Evolutionary conservation across 1,139 yeast genomes (phyloP), one percentile per base, ranked within the genome.

Genomic region (Protomyces macrosporus): DNA sequence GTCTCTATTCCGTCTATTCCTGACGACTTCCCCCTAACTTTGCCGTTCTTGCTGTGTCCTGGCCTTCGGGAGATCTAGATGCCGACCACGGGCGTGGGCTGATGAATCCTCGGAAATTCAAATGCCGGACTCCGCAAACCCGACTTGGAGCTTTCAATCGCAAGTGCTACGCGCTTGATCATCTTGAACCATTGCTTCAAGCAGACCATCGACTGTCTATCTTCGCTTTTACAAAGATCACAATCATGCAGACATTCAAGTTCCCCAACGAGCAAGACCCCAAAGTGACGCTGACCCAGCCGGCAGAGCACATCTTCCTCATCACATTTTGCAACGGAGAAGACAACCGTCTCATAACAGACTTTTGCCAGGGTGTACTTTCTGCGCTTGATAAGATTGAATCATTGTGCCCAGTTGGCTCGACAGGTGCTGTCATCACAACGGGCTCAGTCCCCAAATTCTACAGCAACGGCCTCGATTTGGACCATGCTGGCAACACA

Each of bases 381-480:
- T 73, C 73, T 59, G 76, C 76, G 2, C 63, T 75, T 50, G 72
- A 73, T 73, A 69, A 65, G 62, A 72, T 55, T 68, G 73, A 50
- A 66, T 67, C 55, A 68, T 68, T 34, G 56, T 66, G 35, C 68
- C 67, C 42, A 9, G 55, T 52, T 51, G 63, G 65, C 32, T 59
- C 76, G 12, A 34, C 30, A n/a, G 48, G 57, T n/a, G 57, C 77
- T 10, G 68, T 76, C 34, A 72, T 76, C 34, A 76, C 78, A 4
- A 75, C 78, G 1, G 75, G 78, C 6, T 67, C 72, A 1, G 56
- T 71, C 37, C 71, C 75, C 34, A 76, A 76, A 68, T 76, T 76
- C 69, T 76, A 71, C 68, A 73, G 76, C 54, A 76, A 76, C 64
- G 79, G 79, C n/a, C 72, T 76, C 48, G 76, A 76, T 67, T 73